phyloP scores from a whole-genome alignment of 176 grass and related monocot species.

The Carex cristatella region DNA sequence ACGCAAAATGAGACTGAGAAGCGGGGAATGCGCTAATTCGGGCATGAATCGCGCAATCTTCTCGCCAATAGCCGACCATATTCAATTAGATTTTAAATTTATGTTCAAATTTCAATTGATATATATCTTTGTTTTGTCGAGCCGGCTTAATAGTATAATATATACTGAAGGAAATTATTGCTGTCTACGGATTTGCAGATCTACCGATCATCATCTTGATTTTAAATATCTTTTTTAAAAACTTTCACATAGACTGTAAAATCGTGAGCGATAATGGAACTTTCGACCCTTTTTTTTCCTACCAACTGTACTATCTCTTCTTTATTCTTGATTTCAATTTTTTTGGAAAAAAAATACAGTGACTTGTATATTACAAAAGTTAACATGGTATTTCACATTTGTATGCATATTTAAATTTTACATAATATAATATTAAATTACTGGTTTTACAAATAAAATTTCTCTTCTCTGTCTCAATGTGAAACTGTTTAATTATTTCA shows the following conservation, averaged over 20 bases:
- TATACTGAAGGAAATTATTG: neutral
- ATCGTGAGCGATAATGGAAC: no score
- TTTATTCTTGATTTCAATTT: no score
- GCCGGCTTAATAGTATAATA: neutral
- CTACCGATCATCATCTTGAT: neutral
- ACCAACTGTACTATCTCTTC: no score
- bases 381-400: neutral
- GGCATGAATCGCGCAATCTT: conserved; percentile 11
- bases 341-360: no score
- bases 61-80: neutral
- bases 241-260: no score
- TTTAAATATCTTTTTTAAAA: neutral
- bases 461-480: neutral
- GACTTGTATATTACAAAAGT: neutral
- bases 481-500: no score
- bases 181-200: neutral
- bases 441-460: neutral
- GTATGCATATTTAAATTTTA: neutral
- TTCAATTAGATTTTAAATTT: neutral
- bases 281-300: no score
- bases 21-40: neutral
- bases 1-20: neutral
- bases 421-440: neutral
- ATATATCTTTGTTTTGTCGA: neutral
- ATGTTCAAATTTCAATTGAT: neutral